Percentiles rank a stretch among this genome's conserved stretches.
phyloP scores from a whole-genome alignment of 2,329 filamentous ascomycete species.

The Ophiostoma perfectum region DNA sequence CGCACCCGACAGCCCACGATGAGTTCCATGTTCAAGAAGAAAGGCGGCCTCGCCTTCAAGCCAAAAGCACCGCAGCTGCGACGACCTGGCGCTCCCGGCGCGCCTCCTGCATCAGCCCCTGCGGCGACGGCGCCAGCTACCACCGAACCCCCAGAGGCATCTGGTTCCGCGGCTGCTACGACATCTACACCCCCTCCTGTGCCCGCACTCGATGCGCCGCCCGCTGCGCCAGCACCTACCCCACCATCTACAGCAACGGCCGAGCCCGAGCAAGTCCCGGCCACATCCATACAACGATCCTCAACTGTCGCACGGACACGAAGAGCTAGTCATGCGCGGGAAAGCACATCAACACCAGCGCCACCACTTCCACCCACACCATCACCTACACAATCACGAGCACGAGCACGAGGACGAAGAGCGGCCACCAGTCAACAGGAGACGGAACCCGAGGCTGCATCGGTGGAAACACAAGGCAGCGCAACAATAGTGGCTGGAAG shows the following conservation, averaged over 20 bases:
- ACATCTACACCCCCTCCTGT: neutral
- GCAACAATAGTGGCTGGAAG: neutral
- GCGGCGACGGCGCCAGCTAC: neutral
- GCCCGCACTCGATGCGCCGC: neutral
- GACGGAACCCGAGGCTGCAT: neutral
- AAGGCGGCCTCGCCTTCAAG: constrained; percentile 60
- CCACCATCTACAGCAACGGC: constrained; percentile 12
- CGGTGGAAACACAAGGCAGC: neutral
- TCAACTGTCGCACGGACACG: neutral
- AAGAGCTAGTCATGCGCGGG: neutral
- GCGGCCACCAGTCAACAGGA: neutral
- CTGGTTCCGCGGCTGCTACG: neutral
- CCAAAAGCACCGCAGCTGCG: constrained; percentile 56
- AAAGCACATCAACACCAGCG: neutral
- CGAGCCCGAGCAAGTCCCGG: neutral
- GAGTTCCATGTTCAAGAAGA: constrained; percentile 57
- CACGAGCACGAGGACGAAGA: constrained; percentile 11
- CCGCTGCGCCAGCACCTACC: neutral
- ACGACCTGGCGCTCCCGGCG: constrained; percentile 44
- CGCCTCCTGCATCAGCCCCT: constrained; percentile 32
- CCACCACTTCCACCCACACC: constrained; percentile 16
- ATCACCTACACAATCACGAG: neutral
- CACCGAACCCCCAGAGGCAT: neutral
- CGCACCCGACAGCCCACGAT: constrained; percentile 18
- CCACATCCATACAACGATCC: neutral